Base-by-base conservation (phyloP, 2,329 filamentous ascomycete species). In the Hypoxylon sp. region DNA sequence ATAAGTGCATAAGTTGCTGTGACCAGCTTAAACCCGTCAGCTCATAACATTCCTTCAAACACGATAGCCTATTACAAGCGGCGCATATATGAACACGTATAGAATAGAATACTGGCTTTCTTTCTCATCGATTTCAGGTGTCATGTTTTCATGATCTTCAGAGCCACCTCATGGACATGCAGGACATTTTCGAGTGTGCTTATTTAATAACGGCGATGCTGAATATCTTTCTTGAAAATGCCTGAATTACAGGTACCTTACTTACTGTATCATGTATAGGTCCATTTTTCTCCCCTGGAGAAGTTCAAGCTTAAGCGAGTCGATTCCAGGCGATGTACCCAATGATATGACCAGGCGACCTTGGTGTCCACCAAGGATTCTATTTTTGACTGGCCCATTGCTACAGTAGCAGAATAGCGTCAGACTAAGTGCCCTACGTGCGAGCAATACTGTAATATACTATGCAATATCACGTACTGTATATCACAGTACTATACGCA, bases 321-420 rank as follows among this genome's bases (percentile, higher is more conserved):
- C 59, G 46, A 54, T 57, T 30, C 47, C 46, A 61, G 51, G 45
- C 12, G 11, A 51, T 29, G 32, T 39, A 46, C 27, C 67, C 63
- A 67, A 69, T 67, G 32, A 23, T 27, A 43, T 52, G 34, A n/a
- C 53, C 8, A 48, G 29, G 32, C 37, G n/a, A 46, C 21, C 46
- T 34, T 2, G 29, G 27, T 56, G 45, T 34, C 63, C 56, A 67
- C 56, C 16, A 30, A 29, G 19, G 27, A 12, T 61, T 67, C 67
- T 69, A 69, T 69, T 69, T 69, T 69, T 63, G 67, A 67, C 66
- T 61, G 51, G 60, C 5, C 25, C n/a, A 41, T 58, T 37, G 41
- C 30, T 59, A 58, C 25, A 27, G 25, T 27, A 27, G 3, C 25
- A 27, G 3, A 27, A n/a, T n/a, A n/a, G n/a, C n/a, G n/a, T n/a